phyloP scores from a whole-genome alignment of 805 yeast genomes.

The Lipomyces yamanashiensis region DNA sequence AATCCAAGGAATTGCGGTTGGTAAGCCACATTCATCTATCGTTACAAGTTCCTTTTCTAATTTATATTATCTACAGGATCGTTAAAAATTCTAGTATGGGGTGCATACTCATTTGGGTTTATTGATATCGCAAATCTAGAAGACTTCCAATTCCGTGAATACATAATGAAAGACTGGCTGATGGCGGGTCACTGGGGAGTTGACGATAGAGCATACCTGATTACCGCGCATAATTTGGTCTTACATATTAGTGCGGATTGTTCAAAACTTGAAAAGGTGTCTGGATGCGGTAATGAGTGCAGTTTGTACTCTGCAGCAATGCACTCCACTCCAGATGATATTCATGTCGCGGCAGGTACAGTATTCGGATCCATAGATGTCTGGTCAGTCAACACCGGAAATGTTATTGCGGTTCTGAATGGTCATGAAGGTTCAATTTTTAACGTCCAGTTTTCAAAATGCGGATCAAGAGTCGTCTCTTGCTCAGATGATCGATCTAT shows the following conservation, averaged over 20 bases:
- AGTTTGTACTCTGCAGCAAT: constrained; percentile 87
- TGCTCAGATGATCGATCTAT: constrained; percentile 96
- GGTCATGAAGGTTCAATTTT: constrained; percentile 94
- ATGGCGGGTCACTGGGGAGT: constrained; percentile 59
- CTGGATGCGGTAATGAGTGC: constrained; percentile 40
- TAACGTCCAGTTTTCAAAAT: constrained; percentile 65
- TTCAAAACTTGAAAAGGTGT: constrained; percentile 12
- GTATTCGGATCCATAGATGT: constrained; percentile 85
- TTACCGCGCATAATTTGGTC: constrained; percentile 82
- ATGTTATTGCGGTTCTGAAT: constrained; percentile 58
- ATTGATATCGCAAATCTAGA: constrained; percentile 46
- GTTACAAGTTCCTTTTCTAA: not conserved
- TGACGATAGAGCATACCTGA: constrained; percentile 52
- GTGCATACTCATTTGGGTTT: constrained; percentile 71
- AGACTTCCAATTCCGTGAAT: constrained; percentile 26
- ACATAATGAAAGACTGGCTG: constrained; percentile 77
- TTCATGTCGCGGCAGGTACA: constrained; percentile 83
- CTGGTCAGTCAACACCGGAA: constrained; percentile 63
- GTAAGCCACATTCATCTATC: not conserved
- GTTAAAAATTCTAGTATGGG: constrained; percentile 55
- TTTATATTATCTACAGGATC: constrained; percentile 31
- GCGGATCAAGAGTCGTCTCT: constrained; percentile 63
- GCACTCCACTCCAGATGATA: constrained; percentile 49
- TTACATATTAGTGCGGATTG: constrained; percentile 46
- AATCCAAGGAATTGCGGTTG: constrained; percentile 72